These are phyloP conservation scores for Exophiala spinifera DNA, from an alignment of 2,329 filamentous ascomycete genomes.

Conservation along the genomic window DNA sequence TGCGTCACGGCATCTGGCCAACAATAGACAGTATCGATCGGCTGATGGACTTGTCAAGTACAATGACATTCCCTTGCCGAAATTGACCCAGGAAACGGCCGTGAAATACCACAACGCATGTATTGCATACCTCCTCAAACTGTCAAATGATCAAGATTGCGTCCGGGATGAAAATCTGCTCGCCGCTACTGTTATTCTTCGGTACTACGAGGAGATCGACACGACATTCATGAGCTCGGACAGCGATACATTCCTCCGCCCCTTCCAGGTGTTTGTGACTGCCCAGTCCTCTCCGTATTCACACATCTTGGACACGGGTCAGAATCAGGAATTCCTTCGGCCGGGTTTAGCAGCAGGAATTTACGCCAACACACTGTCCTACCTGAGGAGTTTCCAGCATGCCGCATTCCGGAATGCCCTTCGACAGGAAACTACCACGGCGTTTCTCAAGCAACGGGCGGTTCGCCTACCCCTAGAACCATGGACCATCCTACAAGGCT, in stretches of 20 bases:
- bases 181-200: slow-evolving; percentile 56
- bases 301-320: slow-evolving; percentile 12
- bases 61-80: slow-evolving; percentile 22
- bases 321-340: slow-evolving; percentile 14
- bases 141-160: slow-evolving; percentile 36
- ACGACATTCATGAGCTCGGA: slow-evolving; percentile 42
- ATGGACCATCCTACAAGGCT: slow-evolving; percentile 26
- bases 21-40: slow-evolving; percentile 14
- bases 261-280: slow-evolving; percentile 26
- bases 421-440: slow-evolving; percentile 25
- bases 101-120: slow-evolving; percentile 32
- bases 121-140: slow-evolving; percentile 31
- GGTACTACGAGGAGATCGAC: slow-evolving; percentile 58
- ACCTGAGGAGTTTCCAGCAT: slow-evolving; percentile 28
- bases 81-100: slow-evolving; percentile 28
- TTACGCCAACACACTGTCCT: slow-evolving; percentile 15
- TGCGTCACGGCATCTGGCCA: slow-evolving; percentile 25
- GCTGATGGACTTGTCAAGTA: slow-evolving; percentile 21
- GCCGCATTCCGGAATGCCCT: slow-evolving; percentile 26
- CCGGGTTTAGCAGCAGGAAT: slow-evolving; percentile 12
- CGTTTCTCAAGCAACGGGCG: slow-evolving; percentile 25
- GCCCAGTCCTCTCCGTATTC: slow-evolving; percentile 26
- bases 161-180: slow-evolving; percentile 52
- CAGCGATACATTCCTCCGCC: slow-evolving; percentile 21
- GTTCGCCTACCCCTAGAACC: slow-evolving; percentile 24